A percentile compares a stretch with the other conserved stretches of the same genome.
phyloP scores from a whole-genome alignment of 345 rosid genomes.

The Geranium brycei region DNA sequence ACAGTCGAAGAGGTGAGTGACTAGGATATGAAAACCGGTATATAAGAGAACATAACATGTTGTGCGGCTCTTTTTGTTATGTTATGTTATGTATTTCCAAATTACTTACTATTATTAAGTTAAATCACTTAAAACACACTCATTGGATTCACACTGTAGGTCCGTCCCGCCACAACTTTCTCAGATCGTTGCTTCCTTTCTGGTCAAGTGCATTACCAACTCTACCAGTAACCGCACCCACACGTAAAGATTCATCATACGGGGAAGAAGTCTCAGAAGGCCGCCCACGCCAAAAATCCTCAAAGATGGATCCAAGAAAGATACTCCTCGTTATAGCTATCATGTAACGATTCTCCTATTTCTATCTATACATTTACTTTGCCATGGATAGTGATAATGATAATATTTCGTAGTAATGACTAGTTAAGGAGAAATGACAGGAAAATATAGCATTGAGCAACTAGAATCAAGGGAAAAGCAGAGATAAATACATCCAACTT shows the following conservation, averaged over 20 bases:
- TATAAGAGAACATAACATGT: no score
- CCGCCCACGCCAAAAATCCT: constrained; percentile 49
- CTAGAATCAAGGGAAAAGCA: no score
- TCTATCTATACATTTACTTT: background rate
- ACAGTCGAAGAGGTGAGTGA: constrained; percentile 68
- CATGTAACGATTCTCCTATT: constrained; percentile 38
- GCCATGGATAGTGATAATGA: background rate
- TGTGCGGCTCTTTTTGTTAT: no score
- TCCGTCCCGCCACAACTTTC: constrained; percentile 74
- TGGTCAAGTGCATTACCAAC: constrained; percentile 98
- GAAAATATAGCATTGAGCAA: no score
- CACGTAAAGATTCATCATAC: constrained; percentile 59
- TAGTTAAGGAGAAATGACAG: no score
- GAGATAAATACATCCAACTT: no score
- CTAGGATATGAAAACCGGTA: no score
- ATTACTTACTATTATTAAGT: no score
- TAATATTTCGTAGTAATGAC: no score
- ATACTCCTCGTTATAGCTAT: constrained; percentile 79
- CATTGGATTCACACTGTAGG: constrained; percentile 26
- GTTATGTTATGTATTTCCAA: no score
- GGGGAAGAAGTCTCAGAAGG: constrained; percentile 56
- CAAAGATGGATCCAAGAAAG: constrained; percentile 84
- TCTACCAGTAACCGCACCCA: constrained; percentile 90
- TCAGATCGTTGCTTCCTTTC: constrained; percentile 87
- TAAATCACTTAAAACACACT: no score